Conservation (phyloP, 441 rosid genomes). For the Syzygium malaccense region DNA sequence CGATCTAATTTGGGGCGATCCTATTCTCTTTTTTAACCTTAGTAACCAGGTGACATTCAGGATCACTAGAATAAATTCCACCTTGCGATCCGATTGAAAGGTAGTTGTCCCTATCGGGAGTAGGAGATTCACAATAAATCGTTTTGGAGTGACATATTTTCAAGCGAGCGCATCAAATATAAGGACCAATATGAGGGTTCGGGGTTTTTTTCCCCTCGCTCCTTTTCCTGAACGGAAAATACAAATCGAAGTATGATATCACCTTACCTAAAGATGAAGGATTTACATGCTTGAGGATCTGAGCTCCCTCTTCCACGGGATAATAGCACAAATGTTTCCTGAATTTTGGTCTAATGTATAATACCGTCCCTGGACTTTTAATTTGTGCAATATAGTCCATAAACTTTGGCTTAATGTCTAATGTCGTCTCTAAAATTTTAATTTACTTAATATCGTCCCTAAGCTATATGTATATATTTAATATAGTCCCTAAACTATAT, state of each 20-base stretch:
- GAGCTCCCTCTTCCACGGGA: no score
- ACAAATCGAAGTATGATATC: background rate
- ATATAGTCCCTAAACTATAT: no score
- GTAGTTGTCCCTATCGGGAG: background rate
- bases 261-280: background rate
- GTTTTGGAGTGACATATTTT: background rate
- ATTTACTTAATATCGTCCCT: no score
- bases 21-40: background rate
- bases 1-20: background rate
- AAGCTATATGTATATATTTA: no score
- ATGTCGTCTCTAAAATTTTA: no score
- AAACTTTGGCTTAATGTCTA: no score
- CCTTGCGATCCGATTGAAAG: background rate
- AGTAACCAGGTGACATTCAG: background rate
- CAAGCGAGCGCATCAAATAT: background rate
- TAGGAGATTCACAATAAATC: background rate
- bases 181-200: background rate
- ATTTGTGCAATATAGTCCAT: no score
- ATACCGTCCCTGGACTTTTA: no score
- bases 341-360: no score
- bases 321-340: no score
- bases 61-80: background rate
- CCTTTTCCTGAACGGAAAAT: background rate
- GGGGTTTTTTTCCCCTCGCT: background rate
- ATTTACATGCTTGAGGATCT: background rate